Conservation (phyloP, 495 filamentous ascomycete species). For the Penicillium cosmopolitanum region DNA sequence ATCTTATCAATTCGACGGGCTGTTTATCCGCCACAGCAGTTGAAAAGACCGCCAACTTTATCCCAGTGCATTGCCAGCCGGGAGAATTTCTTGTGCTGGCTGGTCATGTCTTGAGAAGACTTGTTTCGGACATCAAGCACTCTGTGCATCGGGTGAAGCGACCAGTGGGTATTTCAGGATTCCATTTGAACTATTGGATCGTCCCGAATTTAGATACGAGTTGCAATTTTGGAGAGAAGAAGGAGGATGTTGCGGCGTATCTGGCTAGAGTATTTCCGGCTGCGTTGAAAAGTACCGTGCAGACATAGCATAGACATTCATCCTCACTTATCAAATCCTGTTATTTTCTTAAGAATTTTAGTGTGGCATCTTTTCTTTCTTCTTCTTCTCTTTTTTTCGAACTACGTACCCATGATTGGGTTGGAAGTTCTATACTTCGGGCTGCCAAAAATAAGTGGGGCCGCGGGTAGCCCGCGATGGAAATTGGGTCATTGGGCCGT, state of each 20-base stretch:
- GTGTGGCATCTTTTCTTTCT: too few species aligned
- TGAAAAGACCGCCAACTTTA: background rate
- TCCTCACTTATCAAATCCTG: too few species aligned
- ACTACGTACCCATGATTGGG: too few species aligned
- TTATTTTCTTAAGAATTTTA: too few species aligned
- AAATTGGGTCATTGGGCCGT: background rate
- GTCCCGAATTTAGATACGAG: background rate
- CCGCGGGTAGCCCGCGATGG: background rate
- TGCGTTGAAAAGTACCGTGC: background rate
- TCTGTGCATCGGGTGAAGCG: slow-evolving; percentile 2
- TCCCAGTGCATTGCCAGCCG: background rate
- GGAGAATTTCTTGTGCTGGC: background rate
- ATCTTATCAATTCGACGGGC: background rate
- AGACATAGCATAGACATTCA: background rate
- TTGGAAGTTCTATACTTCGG: background rate
- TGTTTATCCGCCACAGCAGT: background rate
- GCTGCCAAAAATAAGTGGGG: slow-evolving; percentile 4
- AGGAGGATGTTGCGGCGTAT: background rate
- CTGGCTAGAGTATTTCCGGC: slow-evolving; percentile 1
- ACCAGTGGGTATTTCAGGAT: background rate
- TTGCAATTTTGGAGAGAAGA: slow-evolving; percentile 1
- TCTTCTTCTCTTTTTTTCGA: too few species aligned
- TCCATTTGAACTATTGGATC: slow-evolving; percentile 3
- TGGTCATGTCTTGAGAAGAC: background rate
- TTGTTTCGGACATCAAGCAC: slow-evolving; percentile 1